Conservation (phyloP, 169 alveolate genomes). For the Eimeria sp. region DNA sequence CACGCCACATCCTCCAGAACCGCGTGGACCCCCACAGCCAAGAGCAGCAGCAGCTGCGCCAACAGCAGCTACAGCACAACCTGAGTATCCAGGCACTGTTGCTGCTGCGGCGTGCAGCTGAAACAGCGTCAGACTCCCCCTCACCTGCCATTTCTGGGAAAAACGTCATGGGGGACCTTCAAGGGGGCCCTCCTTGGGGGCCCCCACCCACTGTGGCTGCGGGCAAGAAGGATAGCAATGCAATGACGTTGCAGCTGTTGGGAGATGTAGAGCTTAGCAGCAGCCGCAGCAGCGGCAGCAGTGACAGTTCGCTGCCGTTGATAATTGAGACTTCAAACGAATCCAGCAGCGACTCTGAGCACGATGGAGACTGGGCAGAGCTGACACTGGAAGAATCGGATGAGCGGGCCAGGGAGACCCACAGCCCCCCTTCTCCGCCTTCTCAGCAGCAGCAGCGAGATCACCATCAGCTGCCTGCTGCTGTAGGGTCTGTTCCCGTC, state of each 20-base stretch:
- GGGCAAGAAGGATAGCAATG: not conserved
- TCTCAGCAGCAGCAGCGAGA: not conserved
- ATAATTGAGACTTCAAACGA: conserved; percentile 27
- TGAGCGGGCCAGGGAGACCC: not conserved
- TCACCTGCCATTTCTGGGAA: not conserved
- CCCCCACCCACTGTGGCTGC: not conserved
- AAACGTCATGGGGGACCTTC: not conserved
- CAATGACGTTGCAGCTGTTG: not conserved
- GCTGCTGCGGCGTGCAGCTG: conserved; percentile 11
- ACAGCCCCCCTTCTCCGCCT: not conserved
- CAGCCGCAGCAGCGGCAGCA: conserved; percentile 55
- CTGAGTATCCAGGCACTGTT: not conserved
- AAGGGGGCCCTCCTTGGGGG: conserved; percentile 2
- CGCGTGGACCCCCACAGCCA: not conserved
- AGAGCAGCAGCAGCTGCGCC: conserved; percentile 1
- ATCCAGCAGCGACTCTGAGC: conserved; percentile 6
- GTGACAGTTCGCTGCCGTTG: conserved; percentile 8
- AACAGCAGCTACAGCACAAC: conserved; percentile 21
- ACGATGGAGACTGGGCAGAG: conserved; percentile 44
- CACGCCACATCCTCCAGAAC: not conserved
- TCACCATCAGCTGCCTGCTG: not conserved
- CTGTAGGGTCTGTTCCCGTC: not conserved
- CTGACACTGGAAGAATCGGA: conserved; percentile 20
- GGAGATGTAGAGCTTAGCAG: conserved; percentile 6
- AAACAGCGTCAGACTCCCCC: not conserved